A percentile compares a stretch with the other conserved stretches of the same genome.
phyloP scores from a whole-genome alignment of 371 early-diverging fungal species.

The Sporodiniella umbellata region DNA sequence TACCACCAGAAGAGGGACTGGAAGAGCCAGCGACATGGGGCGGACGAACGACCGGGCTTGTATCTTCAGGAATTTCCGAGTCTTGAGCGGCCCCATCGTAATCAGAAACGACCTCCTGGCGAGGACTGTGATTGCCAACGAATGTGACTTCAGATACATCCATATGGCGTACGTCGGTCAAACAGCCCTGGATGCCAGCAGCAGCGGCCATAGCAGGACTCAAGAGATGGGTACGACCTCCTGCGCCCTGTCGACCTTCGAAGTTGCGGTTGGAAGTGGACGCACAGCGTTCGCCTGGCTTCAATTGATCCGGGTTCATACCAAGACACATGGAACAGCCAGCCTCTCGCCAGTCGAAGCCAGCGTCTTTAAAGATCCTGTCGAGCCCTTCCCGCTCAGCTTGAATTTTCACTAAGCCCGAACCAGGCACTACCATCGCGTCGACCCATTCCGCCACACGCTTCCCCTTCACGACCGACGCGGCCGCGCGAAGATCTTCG shows the following conservation, averaged over 20 bases:
- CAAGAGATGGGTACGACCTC: slow-evolving; percentile 56
- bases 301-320: slow-evolving; percentile 72
- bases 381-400: slow-evolving; percentile 70
- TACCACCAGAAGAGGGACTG: slow-evolving; percentile 34
- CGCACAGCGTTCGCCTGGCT: slow-evolving; percentile 67
- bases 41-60: slow-evolving; percentile 12
- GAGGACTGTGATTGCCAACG: slow-evolving; percentile 16
- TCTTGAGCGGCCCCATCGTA: slow-evolving; percentile 9
- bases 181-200: slow-evolving; percentile 43
- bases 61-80: slow-evolving; percentile 9
- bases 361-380: slow-evolving; percentile 62
- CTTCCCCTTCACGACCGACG: slow-evolving; percentile 59
- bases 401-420: slow-evolving; percentile 66
- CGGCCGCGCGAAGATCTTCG: slow-evolving; percentile 68
- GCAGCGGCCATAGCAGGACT: slow-evolving; percentile 56
- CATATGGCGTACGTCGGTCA: slow-evolving; percentile 46
- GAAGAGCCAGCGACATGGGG: slow-evolving; percentile 3
- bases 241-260: slow-evolving; percentile 69
- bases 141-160: slow-evolving; percentile 10
- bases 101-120: slow-evolving; percentile 16
- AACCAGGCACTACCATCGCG: slow-evolving; percentile 73
- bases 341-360: slow-evolving; percentile 73
- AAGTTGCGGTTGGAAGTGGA: slow-evolving; percentile 73
- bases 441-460: slow-evolving; percentile 60
- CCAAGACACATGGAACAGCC: slow-evolving; percentile 76